Base-by-base conservation (phyloP, 2,329 filamentous ascomycete species). In the Xylariaceae sp. region DNA sequence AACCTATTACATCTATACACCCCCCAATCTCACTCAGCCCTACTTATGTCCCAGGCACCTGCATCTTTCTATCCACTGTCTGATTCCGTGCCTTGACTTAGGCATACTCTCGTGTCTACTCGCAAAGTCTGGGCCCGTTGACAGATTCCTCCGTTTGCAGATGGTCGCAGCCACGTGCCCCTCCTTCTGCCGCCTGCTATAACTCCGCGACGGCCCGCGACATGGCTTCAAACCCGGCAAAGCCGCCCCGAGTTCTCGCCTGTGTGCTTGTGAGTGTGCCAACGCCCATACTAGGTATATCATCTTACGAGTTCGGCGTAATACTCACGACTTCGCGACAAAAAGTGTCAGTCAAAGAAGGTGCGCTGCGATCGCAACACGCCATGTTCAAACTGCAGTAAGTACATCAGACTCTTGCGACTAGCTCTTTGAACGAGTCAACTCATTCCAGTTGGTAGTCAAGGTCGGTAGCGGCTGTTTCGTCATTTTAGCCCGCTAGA, bases 351-450 rank as follows among this genome's bases (percentile, higher is more conserved):
- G 80, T 62, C 76, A 81, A 61, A n/a, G n/a, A 84, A 84, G 69
- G 83, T 83, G 68, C 83, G 82, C 65, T 84, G 81, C 67, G 80
- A 84, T 60, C 75, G 81, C 54, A 76, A 75, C 40, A 81, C 77
- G 39, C 81, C 81, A 4, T 84, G 81, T 61, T 77, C 80, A 52
- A 83, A 84, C 59, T 84, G 81, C 59, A 68, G 56, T 59, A 41
- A 55, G 54, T 28, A 42, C 12, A 19, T 42, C n/a, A n/a, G n/a
- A 45, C 47, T 41, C 39, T 31, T 22, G 22, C 41, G 7, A 11
- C n/a, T 14, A 3, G 13, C 11, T 13, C 42, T 44, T 10, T 10
- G 10, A 18, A 19, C 12, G 31, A 5, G 5, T 28, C 45, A 40
- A 52, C 36, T 13, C 44, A 13, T 44, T 47, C 36, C 41, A 50